Evolutionary conservation across 1,139 yeast genomes (phyloP).

Genomic region (Saccharomycopsis crataegensis): DNA sequence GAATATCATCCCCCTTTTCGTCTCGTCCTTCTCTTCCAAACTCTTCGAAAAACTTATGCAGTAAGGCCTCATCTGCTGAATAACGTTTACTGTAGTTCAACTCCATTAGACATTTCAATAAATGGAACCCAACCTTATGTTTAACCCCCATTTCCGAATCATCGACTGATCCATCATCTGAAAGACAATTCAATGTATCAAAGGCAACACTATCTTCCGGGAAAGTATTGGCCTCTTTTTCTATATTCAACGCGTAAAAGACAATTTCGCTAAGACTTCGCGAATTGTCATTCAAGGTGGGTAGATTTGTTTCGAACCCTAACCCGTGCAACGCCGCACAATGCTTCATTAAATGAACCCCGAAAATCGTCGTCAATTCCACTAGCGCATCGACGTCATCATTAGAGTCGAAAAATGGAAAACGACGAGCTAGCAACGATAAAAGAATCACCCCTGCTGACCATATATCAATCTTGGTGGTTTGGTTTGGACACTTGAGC

Average conservation of each 20-base stretch:
- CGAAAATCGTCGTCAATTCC: conserved; percentile 81
- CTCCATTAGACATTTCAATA: conserved; percentile 48
- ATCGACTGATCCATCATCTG: conserved; percentile 12
- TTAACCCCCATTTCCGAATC: conserved; percentile 10
- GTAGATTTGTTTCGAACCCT: conserved; percentile 64
- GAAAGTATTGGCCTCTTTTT: conserved; percentile 15
- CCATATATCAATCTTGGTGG: conserved; percentile 82
- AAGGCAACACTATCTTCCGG: conserved; percentile 19
- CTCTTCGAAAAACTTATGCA: conserved; percentile 57
- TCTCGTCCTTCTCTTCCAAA: not conserved
- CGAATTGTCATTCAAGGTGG: conserved; percentile 29
- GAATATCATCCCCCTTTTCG: not conserved
- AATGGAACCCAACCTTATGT: conserved; percentile 22
- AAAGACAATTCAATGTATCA: conserved; percentile 17
- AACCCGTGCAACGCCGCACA: conserved; percentile 86
- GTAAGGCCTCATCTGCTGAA: conserved; percentile 72
- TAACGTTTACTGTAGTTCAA: conserved; percentile 65
- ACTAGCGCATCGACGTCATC: conserved; percentile 90
- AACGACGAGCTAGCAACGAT: conserved; percentile 62
- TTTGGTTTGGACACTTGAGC: conserved; percentile 79
- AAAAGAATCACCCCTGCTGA: conserved; percentile 83
- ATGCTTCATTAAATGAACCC: conserved; percentile 61
- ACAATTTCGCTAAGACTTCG: conserved; percentile 26
- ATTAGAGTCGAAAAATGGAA: conserved; percentile 82
- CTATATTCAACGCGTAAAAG: conserved; percentile 18